phyloP scores from a whole-genome alignment of 108 stramenopile species.

The Nitzschia inconspicua region DNA sequence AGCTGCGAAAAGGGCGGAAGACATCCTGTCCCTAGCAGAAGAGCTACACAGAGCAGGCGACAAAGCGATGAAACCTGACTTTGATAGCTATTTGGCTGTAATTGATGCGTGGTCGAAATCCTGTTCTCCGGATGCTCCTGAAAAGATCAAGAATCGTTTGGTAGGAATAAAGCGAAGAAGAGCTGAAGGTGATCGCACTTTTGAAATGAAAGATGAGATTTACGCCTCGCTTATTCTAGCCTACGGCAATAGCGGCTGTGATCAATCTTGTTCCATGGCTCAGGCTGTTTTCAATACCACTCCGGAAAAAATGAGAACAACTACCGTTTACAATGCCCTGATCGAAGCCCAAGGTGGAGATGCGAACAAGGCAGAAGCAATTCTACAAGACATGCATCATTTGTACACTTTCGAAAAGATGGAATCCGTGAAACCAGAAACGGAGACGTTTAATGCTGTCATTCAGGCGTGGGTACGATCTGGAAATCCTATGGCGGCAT shows the following conservation, averaged over 20 bases:
- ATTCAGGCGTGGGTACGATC: constrained; percentile 25
- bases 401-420: constrained; percentile 17
- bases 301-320: constrained; percentile 13
- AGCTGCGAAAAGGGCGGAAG: constrained; percentile 20
- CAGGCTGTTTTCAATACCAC: constrained; percentile 11
- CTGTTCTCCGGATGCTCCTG: constrained; percentile 12
- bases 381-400: constrained; percentile 24
- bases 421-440: constrained; percentile 14
- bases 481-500: constrained; percentile 31
- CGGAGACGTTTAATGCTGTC: constrained; percentile 25
- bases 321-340: constrained; percentile 21
- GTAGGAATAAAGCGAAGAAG: constrained; percentile 12
- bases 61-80: constrained; percentile 7
- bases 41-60: constrained; percentile 17
- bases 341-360: constrained; percentile 31
- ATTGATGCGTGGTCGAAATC: constrained; percentile 33
- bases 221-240: constrained; percentile 24
- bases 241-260: constrained; percentile 26
- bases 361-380: constrained; percentile 20
- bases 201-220: background rate
- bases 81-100: constrained; percentile 22
- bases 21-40: constrained; percentile 18
- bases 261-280: constrained; percentile 12
- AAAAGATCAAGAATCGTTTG: constrained; percentile 12
- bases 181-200: constrained; percentile 7